A percentile compares a stretch with the other conserved stretches of the same genome.
These are phyloP conservation scores for Sporopachydermia lactativora DNA, from an alignment of 805 yeast genomes.

Conservation along the genomic window DNA sequence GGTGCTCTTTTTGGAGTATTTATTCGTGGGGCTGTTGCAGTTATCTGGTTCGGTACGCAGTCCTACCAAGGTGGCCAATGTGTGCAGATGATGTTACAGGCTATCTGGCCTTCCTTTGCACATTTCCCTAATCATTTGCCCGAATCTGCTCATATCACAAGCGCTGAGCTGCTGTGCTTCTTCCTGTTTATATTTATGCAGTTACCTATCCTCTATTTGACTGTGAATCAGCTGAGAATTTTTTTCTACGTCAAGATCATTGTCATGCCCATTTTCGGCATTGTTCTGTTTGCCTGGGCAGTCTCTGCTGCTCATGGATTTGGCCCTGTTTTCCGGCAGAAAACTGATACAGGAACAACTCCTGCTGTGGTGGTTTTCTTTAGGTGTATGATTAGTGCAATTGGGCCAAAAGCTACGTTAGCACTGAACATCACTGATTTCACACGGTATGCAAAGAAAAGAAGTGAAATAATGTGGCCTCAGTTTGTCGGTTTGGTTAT, in stretches of 20 bases:
- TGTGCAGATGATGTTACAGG: slow-evolving; percentile 26
- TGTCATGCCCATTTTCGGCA: slow-evolving; percentile 28
- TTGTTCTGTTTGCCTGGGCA: slow-evolving; percentile 32
- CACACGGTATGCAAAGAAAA: slow-evolving; percentile 29
- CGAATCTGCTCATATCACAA: slow-evolving; percentile 22
- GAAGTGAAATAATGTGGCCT: slow-evolving; percentile 6
- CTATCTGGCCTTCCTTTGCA: slow-evolving; percentile 28
- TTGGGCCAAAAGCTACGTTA: slow-evolving; percentile 34
- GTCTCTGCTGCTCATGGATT: slow-evolving; percentile 28
- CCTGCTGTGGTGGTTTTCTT: slow-evolving; percentile 32
- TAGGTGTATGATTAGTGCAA: slow-evolving; percentile 27
- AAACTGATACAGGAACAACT: slow-evolving; percentile 23
- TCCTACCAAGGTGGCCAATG: no score
- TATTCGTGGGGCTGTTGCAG: slow-evolving; percentile 11
- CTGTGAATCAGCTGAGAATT: slow-evolving; percentile 30
- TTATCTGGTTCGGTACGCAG: slow-evolving; percentile 29
- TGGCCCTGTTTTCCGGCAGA: slow-evolving; percentile 24
- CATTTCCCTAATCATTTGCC: no score
- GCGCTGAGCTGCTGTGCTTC: slow-evolving; percentile 26
- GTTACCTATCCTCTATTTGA: slow-evolving; percentile 31
- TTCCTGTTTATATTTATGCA: slow-evolving; percentile 31
- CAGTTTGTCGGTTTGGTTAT: slow-evolving; percentile 23
- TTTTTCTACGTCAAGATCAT: slow-evolving; percentile 31
- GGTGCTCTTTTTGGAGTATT: no score
- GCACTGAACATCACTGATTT: slow-evolving; percentile 36